Evolutionary conservation across 1,284 basidiomycete genomes (phyloP).

Genomic region (Marasmius oreades): DNA sequence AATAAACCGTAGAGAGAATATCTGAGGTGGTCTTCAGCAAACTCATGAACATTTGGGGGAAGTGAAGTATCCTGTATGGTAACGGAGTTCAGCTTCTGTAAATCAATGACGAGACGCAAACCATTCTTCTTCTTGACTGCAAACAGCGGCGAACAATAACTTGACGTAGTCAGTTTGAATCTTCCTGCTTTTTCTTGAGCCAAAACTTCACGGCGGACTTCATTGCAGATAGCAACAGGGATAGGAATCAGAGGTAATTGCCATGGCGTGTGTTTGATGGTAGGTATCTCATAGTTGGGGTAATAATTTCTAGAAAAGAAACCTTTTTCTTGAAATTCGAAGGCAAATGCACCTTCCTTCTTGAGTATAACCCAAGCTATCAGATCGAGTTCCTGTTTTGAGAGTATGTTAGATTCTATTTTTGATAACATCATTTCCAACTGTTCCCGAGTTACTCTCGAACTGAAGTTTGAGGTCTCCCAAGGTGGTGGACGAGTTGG

Average conservation of each 20-base stretch:
- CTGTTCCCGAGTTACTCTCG: conserved; percentile 15
- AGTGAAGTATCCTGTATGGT: no score
- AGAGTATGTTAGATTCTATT: conserved; percentile 15
- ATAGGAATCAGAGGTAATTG: no score
- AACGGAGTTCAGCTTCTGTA: no score
- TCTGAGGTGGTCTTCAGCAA: conserved; percentile 29
- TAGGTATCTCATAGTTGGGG: no score
- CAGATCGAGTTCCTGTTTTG: conserved; percentile 21
- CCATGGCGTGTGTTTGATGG: no score
- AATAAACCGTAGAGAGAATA: conserved; percentile 21
- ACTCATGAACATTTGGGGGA: conserved; percentile 26
- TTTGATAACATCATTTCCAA: conserved; percentile 15
- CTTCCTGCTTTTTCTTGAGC: conserved; percentile 23
- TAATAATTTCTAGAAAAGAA: no score
- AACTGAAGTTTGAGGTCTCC: background rate
- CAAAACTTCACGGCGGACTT: no score
- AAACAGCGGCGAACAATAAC: conserved; percentile 29
- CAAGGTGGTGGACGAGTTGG: conserved; percentile 19
- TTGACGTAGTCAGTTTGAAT: conserved; percentile 27
- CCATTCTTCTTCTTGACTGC: conserved; percentile 30
- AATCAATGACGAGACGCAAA: no score
- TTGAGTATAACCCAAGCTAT: conserved; percentile 18
- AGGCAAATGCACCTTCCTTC: no score
- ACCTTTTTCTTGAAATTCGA: no score
- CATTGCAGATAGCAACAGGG: no score